Base-by-base conservation (phyloP, 2,329 filamentous ascomycete species). In the Cytospora paraplurivora region DNA sequence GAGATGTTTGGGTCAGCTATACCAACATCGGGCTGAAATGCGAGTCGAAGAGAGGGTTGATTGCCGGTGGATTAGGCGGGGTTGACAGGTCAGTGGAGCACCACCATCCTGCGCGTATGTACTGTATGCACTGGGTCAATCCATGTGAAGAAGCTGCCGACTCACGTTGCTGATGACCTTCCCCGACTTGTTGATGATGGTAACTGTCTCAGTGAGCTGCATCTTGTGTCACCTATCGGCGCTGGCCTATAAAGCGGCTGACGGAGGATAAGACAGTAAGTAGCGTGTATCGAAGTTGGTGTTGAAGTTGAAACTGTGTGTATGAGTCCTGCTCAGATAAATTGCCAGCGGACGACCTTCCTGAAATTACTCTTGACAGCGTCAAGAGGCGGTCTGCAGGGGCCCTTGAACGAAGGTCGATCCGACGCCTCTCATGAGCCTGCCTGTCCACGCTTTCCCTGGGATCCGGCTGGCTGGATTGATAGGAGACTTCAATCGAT, bases 101-200 rank as follows among this genome's bases (percentile, higher is more conserved):
- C 59, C 60, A 33, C 41, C 44, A 35, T 53, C 50, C 54, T 62
- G 51, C 37, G 51, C n/a, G 32, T 19, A 1, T 38, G 17, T 38
- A 52, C 41, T 47, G 44, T 19, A 8, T 37, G 35, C 27, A 47
- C 21, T 32, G 49, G 33, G 41, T 47, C 11, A 37, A 33, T 37
- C 37, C 15, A 13, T 34, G 11, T 7, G 19, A 10, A 7, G 34
- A 7, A 19, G 27, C 53, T 15, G 44, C 4, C 38, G 56, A 81
- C 89, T 75, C 82, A 93, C 92, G 65, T 89, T 95, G 82, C 88
- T 93, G 70, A 97, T 91, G 57, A 96, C 88, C 78, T 96, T 96
- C 71, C 92, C 92, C 63, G 92, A 95, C 72, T 84, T 93, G 80
- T 96, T 95, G 77, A 96, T 89, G 72, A 96, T 91, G 69, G 92